Conservation (phyloP, 441 rosid genomes). For the Adansonia rubrostipa region DNA sequence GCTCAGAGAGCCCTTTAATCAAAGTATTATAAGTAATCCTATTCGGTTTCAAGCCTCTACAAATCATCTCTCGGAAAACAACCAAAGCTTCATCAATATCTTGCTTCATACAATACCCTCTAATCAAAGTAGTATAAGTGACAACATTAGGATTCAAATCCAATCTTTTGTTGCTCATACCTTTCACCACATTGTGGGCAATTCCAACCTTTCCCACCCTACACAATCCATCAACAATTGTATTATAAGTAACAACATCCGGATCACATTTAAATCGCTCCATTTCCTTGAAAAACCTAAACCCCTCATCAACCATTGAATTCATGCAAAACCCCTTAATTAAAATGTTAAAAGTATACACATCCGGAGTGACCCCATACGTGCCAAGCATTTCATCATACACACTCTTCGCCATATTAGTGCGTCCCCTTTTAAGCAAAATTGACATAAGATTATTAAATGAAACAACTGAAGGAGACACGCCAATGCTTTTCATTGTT, state of each 20-base stretch:
- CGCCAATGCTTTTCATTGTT: slow-evolving; percentile 69
- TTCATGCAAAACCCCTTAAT: slow-evolving; percentile 79
- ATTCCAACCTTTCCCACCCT: slow-evolving; percentile 70
- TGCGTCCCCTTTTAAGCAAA: slow-evolving; percentile 72
- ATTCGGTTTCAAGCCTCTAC: slow-evolving; percentile 62
- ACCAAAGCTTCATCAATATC: slow-evolving; percentile 67
- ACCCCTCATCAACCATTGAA: slow-evolving; percentile 71
- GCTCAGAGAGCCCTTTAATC: slow-evolving; percentile 77
- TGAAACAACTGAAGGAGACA: slow-evolving; percentile 70
- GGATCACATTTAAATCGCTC: slow-evolving; percentile 56
- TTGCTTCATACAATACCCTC: slow-evolving; percentile 78
- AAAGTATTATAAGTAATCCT: slow-evolving; percentile 68
- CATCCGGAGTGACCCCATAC: slow-evolving; percentile 71
- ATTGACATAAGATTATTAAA: slow-evolving; percentile 66
- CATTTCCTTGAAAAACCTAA: slow-evolving; percentile 66
- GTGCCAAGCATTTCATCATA: slow-evolving; percentile 80
- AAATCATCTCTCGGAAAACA: slow-evolving; percentile 56
- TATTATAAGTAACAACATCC: slow-evolving; percentile 74
- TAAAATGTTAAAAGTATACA: slow-evolving; percentile 66
- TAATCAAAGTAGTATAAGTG: slow-evolving; percentile 73
- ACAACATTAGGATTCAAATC: slow-evolving; percentile 66
- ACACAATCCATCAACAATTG: slow-evolving; percentile 85
- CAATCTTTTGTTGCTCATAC: slow-evolving; percentile 56
- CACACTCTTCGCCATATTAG: slow-evolving; percentile 65
- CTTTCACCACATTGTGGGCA: slow-evolving; percentile 73